phyloP scores from a whole-genome alignment of 257 asterid genomes.

The Solanum acaule region DNA sequence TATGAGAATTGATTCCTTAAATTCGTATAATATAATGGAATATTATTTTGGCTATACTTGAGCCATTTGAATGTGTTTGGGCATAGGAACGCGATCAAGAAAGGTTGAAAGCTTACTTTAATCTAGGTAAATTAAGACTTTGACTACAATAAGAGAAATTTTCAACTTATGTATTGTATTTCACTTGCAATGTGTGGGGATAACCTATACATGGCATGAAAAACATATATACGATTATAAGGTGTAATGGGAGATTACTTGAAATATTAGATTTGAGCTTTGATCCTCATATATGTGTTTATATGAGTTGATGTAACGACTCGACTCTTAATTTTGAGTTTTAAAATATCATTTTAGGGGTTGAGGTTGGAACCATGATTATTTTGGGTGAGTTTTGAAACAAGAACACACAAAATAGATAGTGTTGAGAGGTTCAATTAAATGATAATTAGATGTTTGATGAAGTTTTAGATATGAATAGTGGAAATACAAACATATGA shows the following conservation, averaged over 20 bases:
- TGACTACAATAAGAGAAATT: background rate
- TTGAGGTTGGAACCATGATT: background rate
- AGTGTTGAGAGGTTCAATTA: background rate
- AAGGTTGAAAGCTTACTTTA: background rate
- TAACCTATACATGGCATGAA: background rate
- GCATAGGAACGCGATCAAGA: background rate
- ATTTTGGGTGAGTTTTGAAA: background rate
- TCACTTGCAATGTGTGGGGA: background rate
- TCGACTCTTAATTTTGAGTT: background rate
- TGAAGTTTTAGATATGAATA: background rate
- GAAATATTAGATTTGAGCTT: background rate
- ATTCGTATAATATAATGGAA: background rate
- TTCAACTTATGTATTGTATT: background rate
- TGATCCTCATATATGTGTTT: background rate
- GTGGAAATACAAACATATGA: background rate
- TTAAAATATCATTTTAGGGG: background rate
- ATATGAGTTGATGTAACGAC: background rate
- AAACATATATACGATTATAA: too few relatives aligned
- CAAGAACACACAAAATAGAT: background rate
- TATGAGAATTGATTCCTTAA: background rate
- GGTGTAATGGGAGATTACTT: too few relatives aligned
- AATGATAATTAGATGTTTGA: background rate
- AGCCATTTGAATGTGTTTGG: background rate
- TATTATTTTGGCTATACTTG: background rate
- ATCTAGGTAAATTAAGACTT: background rate